Evolutionary conservation across 2,329 filamentous ascomycete species (phyloP).

Genomic region (Hansfordia pulvinata): DNA sequence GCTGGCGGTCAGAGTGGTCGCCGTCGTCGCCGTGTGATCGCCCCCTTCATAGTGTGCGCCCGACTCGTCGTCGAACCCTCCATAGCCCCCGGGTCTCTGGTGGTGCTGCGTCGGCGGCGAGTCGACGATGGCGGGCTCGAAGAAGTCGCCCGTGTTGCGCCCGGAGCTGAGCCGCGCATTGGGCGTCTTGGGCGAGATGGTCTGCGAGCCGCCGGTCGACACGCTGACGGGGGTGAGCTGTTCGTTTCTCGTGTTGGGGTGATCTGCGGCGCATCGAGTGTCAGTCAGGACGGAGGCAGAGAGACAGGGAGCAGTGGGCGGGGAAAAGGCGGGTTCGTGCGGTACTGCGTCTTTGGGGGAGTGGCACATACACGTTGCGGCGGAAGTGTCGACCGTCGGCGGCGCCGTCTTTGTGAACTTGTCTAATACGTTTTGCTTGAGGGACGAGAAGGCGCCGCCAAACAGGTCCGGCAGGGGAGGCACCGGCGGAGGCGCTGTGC

Average conservation of each 20-base stretch:
- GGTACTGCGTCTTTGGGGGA: neutral
- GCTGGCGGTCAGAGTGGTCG: conserved; percentile 32
- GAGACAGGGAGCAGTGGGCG: neutral
- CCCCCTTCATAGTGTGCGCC: no score
- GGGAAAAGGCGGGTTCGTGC: no score
- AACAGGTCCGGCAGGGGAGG: conserved; percentile 15
- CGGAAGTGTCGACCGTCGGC: conserved; percentile 39
- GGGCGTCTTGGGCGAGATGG: conserved; percentile 49
- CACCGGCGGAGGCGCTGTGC: conserved; percentile 8
- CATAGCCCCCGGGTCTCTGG: conserved; percentile 33
- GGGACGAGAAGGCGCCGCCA: conserved; percentile 21
- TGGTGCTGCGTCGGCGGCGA: conserved; percentile 24
- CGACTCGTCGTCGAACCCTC: conserved; percentile 30
- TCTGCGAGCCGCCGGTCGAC: conserved; percentile 42
- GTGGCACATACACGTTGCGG: conserved; percentile 39
- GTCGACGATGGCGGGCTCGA: conserved; percentile 28
- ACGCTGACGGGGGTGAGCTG: conserved; percentile 52
- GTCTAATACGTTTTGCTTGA: conserved; percentile 20
- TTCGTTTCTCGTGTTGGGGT: conserved; percentile 36
- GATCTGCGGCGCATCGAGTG: conserved; percentile 25
- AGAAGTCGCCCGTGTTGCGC: conserved; percentile 29
- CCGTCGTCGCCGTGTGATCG: conserved; percentile 25
- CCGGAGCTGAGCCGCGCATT: conserved; percentile 27
- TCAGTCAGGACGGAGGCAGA: conserved; percentile 14
- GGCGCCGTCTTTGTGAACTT: conserved; percentile 31